Base-by-base conservation (phyloP, 2,329 filamentous ascomycete genomes). In the Aspergillus aculeatus region DNA sequence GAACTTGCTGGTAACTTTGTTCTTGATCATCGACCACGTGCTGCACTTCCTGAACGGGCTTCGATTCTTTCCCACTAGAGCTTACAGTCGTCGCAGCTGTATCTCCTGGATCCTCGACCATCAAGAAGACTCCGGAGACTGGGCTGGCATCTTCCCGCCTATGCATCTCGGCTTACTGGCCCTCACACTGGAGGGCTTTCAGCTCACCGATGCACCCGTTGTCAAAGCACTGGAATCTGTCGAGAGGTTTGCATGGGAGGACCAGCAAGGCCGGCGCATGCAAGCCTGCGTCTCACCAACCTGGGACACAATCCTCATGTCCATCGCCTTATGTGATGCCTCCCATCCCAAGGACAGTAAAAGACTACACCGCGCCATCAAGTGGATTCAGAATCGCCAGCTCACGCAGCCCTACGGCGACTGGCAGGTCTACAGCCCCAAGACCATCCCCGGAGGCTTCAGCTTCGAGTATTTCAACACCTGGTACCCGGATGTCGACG, bases 261-360 rank as follows among this genome's bases (percentile, higher is more conserved):
- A 75, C 48, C 53, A 63, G 7, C 12, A 54, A 6, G 71, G 73
- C 2, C 69, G 66, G 47, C 56, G 70, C 32, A 55, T 75, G 31
- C 71, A 74, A 56, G 32, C 64, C 7, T 66, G 60, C 41, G 58
- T 72, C 5, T 71, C 70, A 0, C 72, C 73, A 1, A 65, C 75
- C 1, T 77, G 74, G 75, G 74, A 77, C 57, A 77, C 74, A 1
- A 62, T 65, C 3, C 59, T 77, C 4, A 75, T 75, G 73, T 64
- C 60, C 0, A 64, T 66, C 12, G 70, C 60, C 1, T 62, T 77
- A 4, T 63, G 61, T 29, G 71, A 70, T 57, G 60, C 64, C 3
- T 12, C 12, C 11, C 32, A 35, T 10, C 32, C 32, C 12, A 12
- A 16, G 38, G 53, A 19, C 41, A 50, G 29, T 47, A n/a, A 16